Percentiles rank a stretch among this genome's conserved stretches.
These are phyloP conservation scores for Dendrobium huoshanense DNA, from an alignment of 106 monocot species.

Conservation along the genomic window DNA sequence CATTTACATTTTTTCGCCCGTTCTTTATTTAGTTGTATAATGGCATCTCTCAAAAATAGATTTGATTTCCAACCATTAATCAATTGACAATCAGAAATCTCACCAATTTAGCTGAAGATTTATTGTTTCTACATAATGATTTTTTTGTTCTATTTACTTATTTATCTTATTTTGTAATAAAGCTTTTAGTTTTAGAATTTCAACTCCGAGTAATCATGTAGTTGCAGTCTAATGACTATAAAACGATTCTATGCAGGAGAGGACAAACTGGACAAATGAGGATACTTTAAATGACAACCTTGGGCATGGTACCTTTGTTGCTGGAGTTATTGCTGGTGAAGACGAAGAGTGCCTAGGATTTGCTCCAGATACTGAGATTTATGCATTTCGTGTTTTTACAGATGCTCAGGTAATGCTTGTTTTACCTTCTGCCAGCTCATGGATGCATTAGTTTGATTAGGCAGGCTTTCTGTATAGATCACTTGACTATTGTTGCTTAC, in stretches of 20 bases:
- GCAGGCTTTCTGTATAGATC: background rate
- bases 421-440: slow-evolving; percentile 14
- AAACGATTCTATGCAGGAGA: slow-evolving; percentile 47
- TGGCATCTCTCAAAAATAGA: too few relatives aligned
- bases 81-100: background rate
- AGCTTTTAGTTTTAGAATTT: background rate
- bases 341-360: slow-evolving; percentile 94
- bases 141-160: background rate
- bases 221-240: background rate
- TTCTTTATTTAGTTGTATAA: background rate
- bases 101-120: background rate
- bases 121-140: background rate
- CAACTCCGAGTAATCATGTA: background rate
- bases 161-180: background rate
- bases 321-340: slow-evolving; percentile 97
- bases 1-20: background rate
- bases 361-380: slow-evolving; percentile 97
- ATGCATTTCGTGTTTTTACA: slow-evolving; percentile 98
- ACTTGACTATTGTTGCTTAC: background rate
- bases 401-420: slow-evolving; percentile 93
- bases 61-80: background rate
- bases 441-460: background rate
- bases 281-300: slow-evolving; percentile 98
- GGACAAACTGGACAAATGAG: slow-evolving; percentile 99
- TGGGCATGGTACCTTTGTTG: slow-evolving; percentile 98